phyloP scores from a whole-genome alignment of 1,284 basidiomycete species.

The Trichosporon coremiiforme region DNA sequence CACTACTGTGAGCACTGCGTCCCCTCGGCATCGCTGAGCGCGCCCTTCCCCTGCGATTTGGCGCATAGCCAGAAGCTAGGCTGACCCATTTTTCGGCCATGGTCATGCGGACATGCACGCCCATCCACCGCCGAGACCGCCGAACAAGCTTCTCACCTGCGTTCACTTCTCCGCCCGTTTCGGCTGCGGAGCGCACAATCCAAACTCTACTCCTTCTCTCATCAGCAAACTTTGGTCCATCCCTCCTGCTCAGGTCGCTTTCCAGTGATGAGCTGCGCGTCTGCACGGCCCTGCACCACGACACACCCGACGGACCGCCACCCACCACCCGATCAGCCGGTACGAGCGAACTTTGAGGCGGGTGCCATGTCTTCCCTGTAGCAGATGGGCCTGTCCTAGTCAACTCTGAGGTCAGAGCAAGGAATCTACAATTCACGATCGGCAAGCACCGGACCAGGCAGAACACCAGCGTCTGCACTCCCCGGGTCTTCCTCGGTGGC shows the following conservation, averaged over 20 bases:
- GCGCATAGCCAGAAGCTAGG: no score
- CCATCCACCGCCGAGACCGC: not conserved
- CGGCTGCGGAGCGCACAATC: not conserved
- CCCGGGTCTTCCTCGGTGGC: no score
- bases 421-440: not conserved
- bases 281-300: not conserved
- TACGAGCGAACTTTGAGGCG: not conserved
- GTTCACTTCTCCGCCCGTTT: conserved; percentile 5
- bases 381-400: not conserved
- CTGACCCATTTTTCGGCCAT: no score
- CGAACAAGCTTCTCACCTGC: not conserved
- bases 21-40: not conserved
- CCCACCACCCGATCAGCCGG: not conserved
- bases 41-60: no score
- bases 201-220: not conserved
- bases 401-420: not conserved
- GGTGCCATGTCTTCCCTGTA: not conserved
- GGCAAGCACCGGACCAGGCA: not conserved
- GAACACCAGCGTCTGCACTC: not conserved
- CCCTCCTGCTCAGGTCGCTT: not conserved
- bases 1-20: no score
- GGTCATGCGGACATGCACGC: not conserved
- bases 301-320: not conserved
- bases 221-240: conserved; percentile 5
- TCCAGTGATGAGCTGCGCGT: no score